phyloP scores from a whole-genome alignment of 139 green algal species.

The Mesostigma viride region DNA sequence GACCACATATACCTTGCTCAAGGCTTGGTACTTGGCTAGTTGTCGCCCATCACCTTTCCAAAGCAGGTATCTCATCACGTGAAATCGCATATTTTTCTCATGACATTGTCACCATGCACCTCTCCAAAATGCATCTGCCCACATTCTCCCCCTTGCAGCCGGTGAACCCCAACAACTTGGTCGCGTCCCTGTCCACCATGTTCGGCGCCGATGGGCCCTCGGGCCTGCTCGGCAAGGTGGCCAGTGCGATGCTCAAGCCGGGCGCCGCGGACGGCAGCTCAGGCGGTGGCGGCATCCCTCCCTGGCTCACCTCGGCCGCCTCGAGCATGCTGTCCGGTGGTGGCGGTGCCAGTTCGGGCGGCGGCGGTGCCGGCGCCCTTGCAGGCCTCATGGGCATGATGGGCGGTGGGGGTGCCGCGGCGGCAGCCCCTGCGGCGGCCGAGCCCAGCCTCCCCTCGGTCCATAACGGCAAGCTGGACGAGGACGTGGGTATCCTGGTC shows the following conservation, averaged over 20 bases:
- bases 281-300: background rate
- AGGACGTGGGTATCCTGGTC: slow-evolving; percentile 48
- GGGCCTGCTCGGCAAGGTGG: background rate
- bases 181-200: background rate
- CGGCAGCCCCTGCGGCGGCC: background rate
- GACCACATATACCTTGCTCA: background rate
- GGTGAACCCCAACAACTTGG: background rate
- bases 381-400: too few relatives aligned
- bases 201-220: background rate
- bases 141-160: background rate
- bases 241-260: too few relatives aligned
- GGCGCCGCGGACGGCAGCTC: background rate
- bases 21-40: background rate
- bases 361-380: too few relatives aligned
- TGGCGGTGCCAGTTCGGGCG: too few relatives aligned
- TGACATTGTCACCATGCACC: background rate
- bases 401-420: background rate
- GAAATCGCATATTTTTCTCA: background rate
- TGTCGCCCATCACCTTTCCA: too few relatives aligned
- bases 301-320: background rate
- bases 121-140: background rate
- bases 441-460: background rate
- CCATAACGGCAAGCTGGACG: slow-evolving; percentile 4
- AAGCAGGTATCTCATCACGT: too few relatives aligned
- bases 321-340: background rate